phyloP scores from a whole-genome alignment of 2,329 filamentous ascomycete genomes.

The Diaporthe vaccinii region DNA sequence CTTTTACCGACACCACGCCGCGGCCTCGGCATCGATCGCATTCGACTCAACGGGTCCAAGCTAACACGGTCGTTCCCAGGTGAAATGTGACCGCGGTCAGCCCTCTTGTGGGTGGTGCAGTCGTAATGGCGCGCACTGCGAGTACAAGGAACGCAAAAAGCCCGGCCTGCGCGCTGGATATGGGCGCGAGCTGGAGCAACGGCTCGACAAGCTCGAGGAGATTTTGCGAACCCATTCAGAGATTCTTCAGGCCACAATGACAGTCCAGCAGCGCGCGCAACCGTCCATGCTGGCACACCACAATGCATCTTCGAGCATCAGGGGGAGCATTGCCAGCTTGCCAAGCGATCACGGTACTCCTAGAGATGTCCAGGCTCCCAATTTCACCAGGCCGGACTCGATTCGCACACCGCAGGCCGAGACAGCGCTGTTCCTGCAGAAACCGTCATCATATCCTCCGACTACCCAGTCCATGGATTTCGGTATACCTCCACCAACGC shows the following conservation, averaged over 20 bases:
- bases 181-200: conserved; percentile 79
- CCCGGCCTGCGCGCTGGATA: conserved; percentile 77
- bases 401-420: conserved; percentile 66
- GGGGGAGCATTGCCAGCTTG: conserved; percentile 64
- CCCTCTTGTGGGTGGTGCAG: conserved; percentile 79
- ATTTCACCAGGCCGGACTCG: conserved; percentile 66
- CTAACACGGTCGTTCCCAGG: conserved; percentile 54
- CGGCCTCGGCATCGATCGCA: neutral
- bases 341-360: conserved; percentile 70
- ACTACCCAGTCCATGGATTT: conserved; percentile 65
- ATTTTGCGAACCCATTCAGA: conserved; percentile 76
- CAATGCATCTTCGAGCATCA: conserved; percentile 56
- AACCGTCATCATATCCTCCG: conserved; percentile 64
- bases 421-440: conserved; percentile 72
- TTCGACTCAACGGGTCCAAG: neutral
- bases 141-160: conserved; percentile 79
- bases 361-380: conserved; percentile 56
- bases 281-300: conserved; percentile 44
- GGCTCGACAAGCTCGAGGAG: conserved; percentile 77
- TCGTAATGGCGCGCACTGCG: conserved; percentile 73
- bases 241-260: conserved; percentile 72
- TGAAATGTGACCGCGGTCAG: conserved; percentile 82
- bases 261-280: conserved; percentile 49
- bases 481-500: conserved; percentile 60
- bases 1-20: neutral